Evolutionary conservation across 2,329 filamentous ascomycete genomes (phyloP).

Genomic region (Didymella segeticola): DNA sequence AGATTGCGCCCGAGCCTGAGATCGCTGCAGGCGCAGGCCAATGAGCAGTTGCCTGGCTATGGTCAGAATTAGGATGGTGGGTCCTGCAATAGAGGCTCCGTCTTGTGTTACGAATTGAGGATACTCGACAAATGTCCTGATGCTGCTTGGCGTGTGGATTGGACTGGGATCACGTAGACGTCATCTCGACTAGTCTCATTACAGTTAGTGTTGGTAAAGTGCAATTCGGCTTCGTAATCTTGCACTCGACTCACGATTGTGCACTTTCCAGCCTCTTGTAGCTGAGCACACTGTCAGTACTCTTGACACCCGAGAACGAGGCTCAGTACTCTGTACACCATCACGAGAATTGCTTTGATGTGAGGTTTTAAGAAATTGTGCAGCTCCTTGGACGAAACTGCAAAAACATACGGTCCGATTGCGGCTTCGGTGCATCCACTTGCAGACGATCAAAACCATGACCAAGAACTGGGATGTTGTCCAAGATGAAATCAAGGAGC

Average conservation of each 20-base stretch:
- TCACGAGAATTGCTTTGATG: too few relatives aligned
- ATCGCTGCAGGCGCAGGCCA: not conserved
- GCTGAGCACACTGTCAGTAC: not conserved
- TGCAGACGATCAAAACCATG: slow-evolving; percentile 31
- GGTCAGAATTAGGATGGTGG: not conserved
- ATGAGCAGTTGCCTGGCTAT: not conserved
- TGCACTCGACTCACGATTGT: not conserved
- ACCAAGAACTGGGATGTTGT: slow-evolving; percentile 43
- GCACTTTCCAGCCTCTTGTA: not conserved
- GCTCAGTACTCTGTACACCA: not conserved
- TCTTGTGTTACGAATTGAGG: too few relatives aligned
- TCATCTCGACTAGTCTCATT: not conserved
- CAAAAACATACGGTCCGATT: too few relatives aligned
- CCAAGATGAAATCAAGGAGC: slow-evolving; percentile 40
- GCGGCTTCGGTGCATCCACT: too few relatives aligned
- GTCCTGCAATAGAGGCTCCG: too few relatives aligned
- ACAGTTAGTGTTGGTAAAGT: not conserved
- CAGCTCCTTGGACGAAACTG: too few relatives aligned
- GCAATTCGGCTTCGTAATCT: slow-evolving; percentile 6
- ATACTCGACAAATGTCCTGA: too few relatives aligned
- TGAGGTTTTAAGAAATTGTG: too few relatives aligned
- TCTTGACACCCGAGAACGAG: not conserved
- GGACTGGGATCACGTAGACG: not conserved
- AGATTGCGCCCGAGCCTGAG: slow-evolving; percentile 4
- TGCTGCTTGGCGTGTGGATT: not conserved